Percentiles rank a stretch among this genome's conserved stretches.
Evolutionary conservation across 352 stramenopile species (phyloP).

Genomic region (Aphanomyces euteiches): DNA sequence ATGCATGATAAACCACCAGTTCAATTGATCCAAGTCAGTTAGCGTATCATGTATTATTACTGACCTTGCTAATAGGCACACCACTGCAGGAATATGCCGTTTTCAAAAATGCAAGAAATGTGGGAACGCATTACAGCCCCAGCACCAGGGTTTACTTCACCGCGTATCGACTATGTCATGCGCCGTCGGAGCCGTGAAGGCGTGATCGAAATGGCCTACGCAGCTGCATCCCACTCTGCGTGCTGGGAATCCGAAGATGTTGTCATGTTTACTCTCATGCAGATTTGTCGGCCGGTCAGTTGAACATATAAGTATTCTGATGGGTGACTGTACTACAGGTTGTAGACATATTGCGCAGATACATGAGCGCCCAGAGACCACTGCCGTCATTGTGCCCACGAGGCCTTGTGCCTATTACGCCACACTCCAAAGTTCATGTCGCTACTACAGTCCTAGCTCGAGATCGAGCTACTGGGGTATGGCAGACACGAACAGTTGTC

Average conservation of each 20-base stretch:
- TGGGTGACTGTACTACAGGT: constrained; percentile 14
- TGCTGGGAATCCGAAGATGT: constrained; percentile 89
- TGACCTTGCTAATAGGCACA: constrained; percentile 41
- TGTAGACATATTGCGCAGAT: constrained; percentile 72
- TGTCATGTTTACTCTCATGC: constrained; percentile 83
- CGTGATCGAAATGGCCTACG: constrained; percentile 86
- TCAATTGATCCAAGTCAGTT: constrained; percentile 64
- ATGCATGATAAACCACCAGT: constrained; percentile 84
- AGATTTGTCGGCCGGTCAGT: constrained; percentile 71
- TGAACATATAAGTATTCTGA: neutral
- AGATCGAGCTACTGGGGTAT: constrained; percentile 76
- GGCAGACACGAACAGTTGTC: constrained; percentile 67
- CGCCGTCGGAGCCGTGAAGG: constrained; percentile 71
- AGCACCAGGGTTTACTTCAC: constrained; percentile 54
- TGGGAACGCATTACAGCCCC: constrained; percentile 65
- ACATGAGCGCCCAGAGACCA: constrained; percentile 69
- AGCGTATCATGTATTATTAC: neutral
- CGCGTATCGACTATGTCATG: constrained; percentile 82
- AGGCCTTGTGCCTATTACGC: constrained; percentile 69
- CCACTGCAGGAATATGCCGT: constrained; percentile 56
- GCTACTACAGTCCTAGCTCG: constrained; percentile 71
- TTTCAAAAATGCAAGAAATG: constrained; percentile 74
- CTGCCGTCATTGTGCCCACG: constrained; percentile 69
- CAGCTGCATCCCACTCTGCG: constrained; percentile 76
- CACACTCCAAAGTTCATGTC: constrained; percentile 61